Conservation (phyloP, 1,284 basidiomycete species). For the Ustilago hordei region DNA sequence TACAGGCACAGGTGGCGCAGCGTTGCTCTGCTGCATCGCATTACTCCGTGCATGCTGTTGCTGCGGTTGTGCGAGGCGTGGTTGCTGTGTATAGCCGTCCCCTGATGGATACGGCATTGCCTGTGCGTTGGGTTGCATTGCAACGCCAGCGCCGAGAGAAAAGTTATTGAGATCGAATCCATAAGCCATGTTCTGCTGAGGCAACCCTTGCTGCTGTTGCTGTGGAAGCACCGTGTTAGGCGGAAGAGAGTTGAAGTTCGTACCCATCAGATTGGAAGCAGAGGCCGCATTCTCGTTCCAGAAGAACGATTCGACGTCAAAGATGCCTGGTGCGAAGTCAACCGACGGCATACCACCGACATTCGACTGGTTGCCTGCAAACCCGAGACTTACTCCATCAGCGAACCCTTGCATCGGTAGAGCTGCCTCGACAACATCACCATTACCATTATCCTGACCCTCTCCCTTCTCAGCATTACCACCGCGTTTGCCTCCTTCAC, state of each 20-base stretch:
- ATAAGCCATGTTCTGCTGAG: neutral
- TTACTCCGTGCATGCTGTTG: slow-evolving; percentile 1
- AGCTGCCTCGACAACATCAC: neutral
- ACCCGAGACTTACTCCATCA: neutral
- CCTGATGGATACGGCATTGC: neutral
- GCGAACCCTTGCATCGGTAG: neutral
- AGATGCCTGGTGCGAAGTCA: slow-evolving; percentile 48
- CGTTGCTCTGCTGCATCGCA: neutral
- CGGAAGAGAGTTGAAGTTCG: slow-evolving; percentile 15
- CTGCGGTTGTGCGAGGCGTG: slow-evolving; percentile 15
- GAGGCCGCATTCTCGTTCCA: slow-evolving; percentile 58
- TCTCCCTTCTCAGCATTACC: neutral
- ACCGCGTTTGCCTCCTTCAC: neutral
- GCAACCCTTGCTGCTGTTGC: neutral
- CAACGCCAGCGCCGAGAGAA: neutral
- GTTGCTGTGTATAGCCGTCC: neutral
- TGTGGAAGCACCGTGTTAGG: neutral
- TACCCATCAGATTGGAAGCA: slow-evolving; percentile 25
- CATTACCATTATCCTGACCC: neutral
- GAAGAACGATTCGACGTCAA: slow-evolving; percentile 60
- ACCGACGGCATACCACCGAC: slow-evolving; percentile 1
- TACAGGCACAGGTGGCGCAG: neutral
- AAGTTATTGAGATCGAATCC: slow-evolving; percentile 12
- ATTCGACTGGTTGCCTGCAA: neutral
- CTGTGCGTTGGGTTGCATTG: neutral